Percentiles rank a stretch among this genome's conserved stretches.
These are phyloP conservation scores for Cubamyces sp. DNA, from an alignment of 768 basidiomycete species.

Conservation along the genomic window DNA sequence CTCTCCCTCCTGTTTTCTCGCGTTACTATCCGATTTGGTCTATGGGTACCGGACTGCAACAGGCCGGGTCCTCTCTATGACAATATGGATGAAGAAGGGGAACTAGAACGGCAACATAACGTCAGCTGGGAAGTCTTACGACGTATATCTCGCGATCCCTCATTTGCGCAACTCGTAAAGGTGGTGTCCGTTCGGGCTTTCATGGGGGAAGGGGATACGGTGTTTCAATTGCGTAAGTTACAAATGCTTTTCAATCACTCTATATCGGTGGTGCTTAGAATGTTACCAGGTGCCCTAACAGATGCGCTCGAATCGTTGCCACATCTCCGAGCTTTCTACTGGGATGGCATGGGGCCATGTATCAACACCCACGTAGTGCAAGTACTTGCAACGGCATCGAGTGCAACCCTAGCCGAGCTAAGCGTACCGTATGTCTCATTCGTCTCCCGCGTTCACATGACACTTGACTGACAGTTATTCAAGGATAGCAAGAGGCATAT, in stretches of 20 bases:
- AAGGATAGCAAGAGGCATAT: neutral
- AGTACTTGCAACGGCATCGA: too few relatives aligned
- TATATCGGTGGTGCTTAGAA: too few relatives aligned
- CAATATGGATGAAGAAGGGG: neutral
- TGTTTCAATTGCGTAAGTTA: neutral
- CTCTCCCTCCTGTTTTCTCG: neutral
- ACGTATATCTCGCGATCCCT: neutral
- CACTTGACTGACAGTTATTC: too few relatives aligned
- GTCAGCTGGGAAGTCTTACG: constrained; percentile 2
- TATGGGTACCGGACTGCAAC: neutral
- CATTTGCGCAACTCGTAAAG: neutral
- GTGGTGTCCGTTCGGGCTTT: neutral
- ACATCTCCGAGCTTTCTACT: too few relatives aligned
- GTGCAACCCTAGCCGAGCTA: too few relatives aligned
- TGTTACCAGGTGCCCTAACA: too few relatives aligned
- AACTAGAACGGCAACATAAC: neutral
- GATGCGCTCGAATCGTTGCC: too few relatives aligned
- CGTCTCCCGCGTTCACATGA: too few relatives aligned
- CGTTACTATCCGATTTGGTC: constrained; percentile 1
- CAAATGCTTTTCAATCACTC: too few relatives aligned
- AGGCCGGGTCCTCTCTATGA: neutral
- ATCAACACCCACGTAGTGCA: too few relatives aligned
- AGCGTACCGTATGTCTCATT: too few relatives aligned
- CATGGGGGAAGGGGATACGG: neutral
- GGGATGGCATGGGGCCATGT: too few relatives aligned